Percentiles rank a stretch among this genome's conserved stretches.
Evolutionary conservation across 1,284 basidiomycete species (phyloP).

Genomic region (Rhodotorula glutinis): DNA sequence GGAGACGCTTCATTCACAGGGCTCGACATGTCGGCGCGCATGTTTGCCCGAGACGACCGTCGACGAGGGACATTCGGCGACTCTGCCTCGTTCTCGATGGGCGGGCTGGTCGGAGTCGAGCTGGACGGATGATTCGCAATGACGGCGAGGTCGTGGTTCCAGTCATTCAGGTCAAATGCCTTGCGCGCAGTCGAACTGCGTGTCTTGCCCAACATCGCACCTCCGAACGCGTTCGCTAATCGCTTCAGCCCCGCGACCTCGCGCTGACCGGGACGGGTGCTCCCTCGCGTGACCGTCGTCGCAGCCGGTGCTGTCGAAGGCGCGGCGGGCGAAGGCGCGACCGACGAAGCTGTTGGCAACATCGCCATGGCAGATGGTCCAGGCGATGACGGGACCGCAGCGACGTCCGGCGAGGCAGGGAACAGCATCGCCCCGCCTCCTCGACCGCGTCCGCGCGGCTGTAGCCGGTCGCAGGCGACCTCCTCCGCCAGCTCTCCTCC

Average conservation of each 20-base stretch:
- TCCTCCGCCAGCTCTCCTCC: slow-evolving; percentile 1
- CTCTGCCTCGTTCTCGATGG: neutral
- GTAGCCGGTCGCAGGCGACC: neutral
- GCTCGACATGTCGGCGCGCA: slow-evolving; percentile 28
- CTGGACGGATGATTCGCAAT: slow-evolving; percentile 34
- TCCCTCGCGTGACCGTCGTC: slow-evolving; percentile 1
- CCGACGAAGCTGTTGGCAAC: neutral
- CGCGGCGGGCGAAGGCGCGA: neutral
- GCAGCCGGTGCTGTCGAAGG: neutral
- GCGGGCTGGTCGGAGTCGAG: slow-evolving; percentile 25
- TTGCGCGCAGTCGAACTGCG: slow-evolving; percentile 27
- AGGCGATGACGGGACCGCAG: neutral
- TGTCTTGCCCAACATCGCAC: slow-evolving; percentile 15
- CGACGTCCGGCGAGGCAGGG: neutral
- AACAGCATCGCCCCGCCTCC: slow-evolving; percentile 24
- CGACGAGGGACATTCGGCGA: neutral
- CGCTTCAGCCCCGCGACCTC: slow-evolving; percentile 29
- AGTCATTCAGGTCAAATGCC: slow-evolving; percentile 42
- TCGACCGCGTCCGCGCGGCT: slow-evolving; percentile 4
- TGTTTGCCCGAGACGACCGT: slow-evolving; percentile 11
- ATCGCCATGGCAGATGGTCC: neutral
- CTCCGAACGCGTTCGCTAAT: slow-evolving; percentile 25
- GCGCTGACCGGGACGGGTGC: slow-evolving; percentile 15
- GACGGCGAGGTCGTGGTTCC: slow-evolving; percentile 41
- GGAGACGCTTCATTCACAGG: slow-evolving; percentile 29